Base-by-base conservation (phyloP, 352 stramenopile species). In the Nothophytophthora sp. region DNA sequence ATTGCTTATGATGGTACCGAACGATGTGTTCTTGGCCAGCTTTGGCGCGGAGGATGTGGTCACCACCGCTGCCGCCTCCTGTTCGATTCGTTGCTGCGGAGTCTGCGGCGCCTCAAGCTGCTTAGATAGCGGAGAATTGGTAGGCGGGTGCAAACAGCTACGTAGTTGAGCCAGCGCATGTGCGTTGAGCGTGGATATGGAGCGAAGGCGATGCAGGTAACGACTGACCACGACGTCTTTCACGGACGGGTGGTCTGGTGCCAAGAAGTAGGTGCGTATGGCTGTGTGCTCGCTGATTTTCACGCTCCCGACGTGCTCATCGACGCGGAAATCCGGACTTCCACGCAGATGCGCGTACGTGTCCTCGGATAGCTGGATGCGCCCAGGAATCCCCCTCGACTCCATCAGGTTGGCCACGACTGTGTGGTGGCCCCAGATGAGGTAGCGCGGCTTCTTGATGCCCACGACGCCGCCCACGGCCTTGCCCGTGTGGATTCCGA, bases 351-450 rank as follows among this genome's bases (percentile, higher is more conserved):
- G 70, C 30, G 66, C 54, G 37, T 81, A 84, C 29, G 79, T 83
- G 25, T 81, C 63, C 12, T 86, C 79, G 0, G 79, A 90, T 33
- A 90, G 30, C 24, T 90, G 79, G 37, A 90, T 83, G 2, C 67
- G 67, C 0, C 74, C 79, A 1, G 79, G 63, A 1, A 74, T 65
- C 5, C 74, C 78, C 3, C 78, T 63, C 0, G 79, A 86, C 41
- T 96, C 86, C 70, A 96, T 88, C 35, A 85, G 57, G 53, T 94
- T 93, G 18, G 79, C 80, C 10, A 93, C 68, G 11, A 92, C 73
- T 0, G 81, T 92, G 39, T 91, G 82, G 27, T 83, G 74, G 22
- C 83, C 86, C 81, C 81, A 94, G 43, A 89, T 90, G 43, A 94
- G 77, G 46, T 96, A 96, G 16, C 86, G 77, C 18, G 83, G 86